A percentile compares a stretch with the other conserved stretches of the same genome.
Evolutionary conservation across 2,329 filamentous ascomycete genomes (phyloP).

Genomic region (Clarireedia hainanense): DNA sequence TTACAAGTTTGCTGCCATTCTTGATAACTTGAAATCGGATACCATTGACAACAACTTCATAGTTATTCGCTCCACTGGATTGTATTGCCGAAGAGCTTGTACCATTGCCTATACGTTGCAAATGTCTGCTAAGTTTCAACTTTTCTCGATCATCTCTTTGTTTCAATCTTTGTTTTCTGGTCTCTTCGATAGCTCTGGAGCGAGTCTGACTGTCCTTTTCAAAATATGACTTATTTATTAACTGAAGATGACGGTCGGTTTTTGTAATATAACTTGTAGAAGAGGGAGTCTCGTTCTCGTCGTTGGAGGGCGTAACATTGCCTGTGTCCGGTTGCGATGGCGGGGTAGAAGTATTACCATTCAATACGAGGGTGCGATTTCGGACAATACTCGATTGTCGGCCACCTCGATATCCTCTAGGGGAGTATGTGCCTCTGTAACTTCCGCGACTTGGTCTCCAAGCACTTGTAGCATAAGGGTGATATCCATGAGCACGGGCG

Average conservation of each 20-base stretch:
- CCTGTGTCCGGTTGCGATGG: conserved; percentile 11
- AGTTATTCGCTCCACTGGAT: conserved; percentile 30
- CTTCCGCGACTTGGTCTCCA: conserved; percentile 24
- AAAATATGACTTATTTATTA: conserved; percentile 75
- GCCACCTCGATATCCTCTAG: conserved; percentile 30
- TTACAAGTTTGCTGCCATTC: conserved; percentile 76
- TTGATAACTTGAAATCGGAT: conserved; percentile 66
- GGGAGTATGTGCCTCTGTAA: conserved; percentile 19
- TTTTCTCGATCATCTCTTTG: conserved; percentile 51
- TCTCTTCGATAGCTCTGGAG: conserved; percentile 64
- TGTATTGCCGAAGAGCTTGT: conserved; percentile 6
- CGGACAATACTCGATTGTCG: conserved; percentile 36
- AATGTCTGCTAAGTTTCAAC: conserved; percentile 43
- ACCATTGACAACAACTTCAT: conserved; percentile 63
- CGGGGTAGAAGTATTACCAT: conserved; percentile 29
- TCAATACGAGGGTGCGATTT: conserved; percentile 59
- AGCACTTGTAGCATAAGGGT: conserved; percentile 21
- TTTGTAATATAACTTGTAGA: conserved; percentile 58
- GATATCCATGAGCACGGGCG: conserved; percentile 12
- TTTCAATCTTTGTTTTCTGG: conserved; percentile 48
- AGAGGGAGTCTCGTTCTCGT: conserved; percentile 16
- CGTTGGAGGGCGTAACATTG: conserved; percentile 11
- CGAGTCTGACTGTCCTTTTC: conserved; percentile 65
- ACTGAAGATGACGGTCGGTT: conserved; percentile 68
- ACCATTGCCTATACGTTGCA: conserved; percentile 31